These are phyloP conservation scores for Pythium rhizo-oryzae DNA, from an alignment of 352 stramenopile species.

Conservation along the genomic window DNA sequence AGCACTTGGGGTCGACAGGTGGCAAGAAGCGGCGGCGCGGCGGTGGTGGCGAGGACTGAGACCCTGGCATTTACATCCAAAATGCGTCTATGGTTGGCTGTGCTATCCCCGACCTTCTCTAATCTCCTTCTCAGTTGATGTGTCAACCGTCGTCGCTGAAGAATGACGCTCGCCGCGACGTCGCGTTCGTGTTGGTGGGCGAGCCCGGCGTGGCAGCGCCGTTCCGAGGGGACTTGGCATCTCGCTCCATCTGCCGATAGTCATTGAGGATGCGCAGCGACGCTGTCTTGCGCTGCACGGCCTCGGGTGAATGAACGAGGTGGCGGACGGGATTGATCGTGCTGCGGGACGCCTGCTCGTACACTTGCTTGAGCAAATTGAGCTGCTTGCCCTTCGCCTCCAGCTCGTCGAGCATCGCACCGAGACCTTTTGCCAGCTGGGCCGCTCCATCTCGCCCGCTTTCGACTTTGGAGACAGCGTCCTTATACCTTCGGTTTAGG, in stretches of 20 bases:
- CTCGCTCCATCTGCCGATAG: slow-evolving; percentile 62
- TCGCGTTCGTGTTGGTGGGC: slow-evolving; percentile 10
- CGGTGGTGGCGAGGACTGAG: slow-evolving; percentile 21
- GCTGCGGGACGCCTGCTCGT: slow-evolving; percentile 54
- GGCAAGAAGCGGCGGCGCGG: slow-evolving; percentile 37
- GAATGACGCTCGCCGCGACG: slow-evolving; percentile 22
- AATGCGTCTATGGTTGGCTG: background rate
- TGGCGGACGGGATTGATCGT: slow-evolving; percentile 61
- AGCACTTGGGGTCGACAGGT: slow-evolving; percentile 32
- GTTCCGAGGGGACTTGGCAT: slow-evolving; percentile 31
- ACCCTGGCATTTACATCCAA: background rate
- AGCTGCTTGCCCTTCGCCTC: slow-evolving; percentile 71
- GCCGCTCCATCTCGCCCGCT: slow-evolving; percentile 14
- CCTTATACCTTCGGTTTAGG: slow-evolving; percentile 41
- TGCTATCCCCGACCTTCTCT: background rate
- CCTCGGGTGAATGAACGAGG: slow-evolving; percentile 57
- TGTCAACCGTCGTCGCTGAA: slow-evolving; percentile 20
- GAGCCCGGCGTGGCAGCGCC: slow-evolving; percentile 4
- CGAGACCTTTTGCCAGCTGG: slow-evolving; percentile 49
- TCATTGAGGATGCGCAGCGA: slow-evolving; percentile 69
- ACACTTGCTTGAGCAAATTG: slow-evolving; percentile 67
- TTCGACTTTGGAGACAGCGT: slow-evolving; percentile 11
- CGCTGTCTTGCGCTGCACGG: slow-evolving; percentile 60
- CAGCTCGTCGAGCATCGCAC: slow-evolving; percentile 56
- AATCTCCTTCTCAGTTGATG: background rate